Base-by-base conservation (phyloP, 2,329 filamentous ascomycete species). In the Cadophora gregata region DNA sequence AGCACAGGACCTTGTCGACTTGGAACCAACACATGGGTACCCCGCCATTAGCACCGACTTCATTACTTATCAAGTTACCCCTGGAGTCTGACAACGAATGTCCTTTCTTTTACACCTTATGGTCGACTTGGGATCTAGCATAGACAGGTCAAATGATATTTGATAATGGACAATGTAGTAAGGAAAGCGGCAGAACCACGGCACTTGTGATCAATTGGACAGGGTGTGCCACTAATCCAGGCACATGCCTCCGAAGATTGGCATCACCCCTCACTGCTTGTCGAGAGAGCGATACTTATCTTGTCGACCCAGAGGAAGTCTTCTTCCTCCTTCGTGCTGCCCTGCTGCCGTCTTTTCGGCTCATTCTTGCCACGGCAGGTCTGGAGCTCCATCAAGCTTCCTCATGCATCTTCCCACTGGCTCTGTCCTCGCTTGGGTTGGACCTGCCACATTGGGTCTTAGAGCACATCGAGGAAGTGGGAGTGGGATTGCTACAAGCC, bases 371-470 rank as follows among this genome's bases (percentile, higher is more conserved):
- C 31, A 56, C 16, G 21, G 24, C 16, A 36, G 16, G 51, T 25
- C 27, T 56, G 31, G 29, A 56, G 51, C 51, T 51, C 51, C 31
- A 12, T 36, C 29, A 33, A 19, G 31, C 33, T 59, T 42, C 21
- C 56, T 45, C 38, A 12, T 12, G 29, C 25, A 16, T 9, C 50
- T n/a, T 16, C 27, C 25, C 33, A 29, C n/a, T 19, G 55, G 31
- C 24, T 29, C 56, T 27, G 6, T 7, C 56, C 24, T 56, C 38
- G 53, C n/a, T 48, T 63, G 36, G 51, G 47, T n/a, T 62, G 42
- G 53, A 59, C 64, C 27, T 62, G n/a, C 64, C 51, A 10, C 14
- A 66, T 62, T 16, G 59, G 59, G 50, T 21, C 33, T 48, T 66
- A 66, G 64, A 56, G 25, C 51, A 36, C 16, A 24, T 38, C 19